Conservation (phyloP, 1,284 basidiomycete species). For the Tetrapyrgos nigripes region DNA sequence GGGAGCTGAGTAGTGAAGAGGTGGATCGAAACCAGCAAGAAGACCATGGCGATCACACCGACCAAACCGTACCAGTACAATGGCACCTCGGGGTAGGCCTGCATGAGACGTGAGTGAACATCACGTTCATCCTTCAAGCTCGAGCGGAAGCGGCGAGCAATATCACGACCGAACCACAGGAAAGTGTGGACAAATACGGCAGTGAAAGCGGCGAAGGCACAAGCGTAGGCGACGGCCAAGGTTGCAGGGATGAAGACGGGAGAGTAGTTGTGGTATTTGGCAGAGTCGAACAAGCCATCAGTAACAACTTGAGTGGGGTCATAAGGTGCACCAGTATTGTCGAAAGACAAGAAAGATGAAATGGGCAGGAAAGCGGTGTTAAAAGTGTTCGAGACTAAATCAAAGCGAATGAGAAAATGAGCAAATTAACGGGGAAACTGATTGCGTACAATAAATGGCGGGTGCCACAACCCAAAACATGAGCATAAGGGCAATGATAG, state of each 20-base stretch:
- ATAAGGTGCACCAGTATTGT: conserved; percentile 76
- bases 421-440: background rate
- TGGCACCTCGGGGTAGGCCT: conserved; percentile 80
- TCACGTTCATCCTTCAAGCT: conserved; percentile 77
- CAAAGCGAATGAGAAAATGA: background rate
- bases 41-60: conserved; percentile 63
- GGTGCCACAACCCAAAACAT: conserved; percentile 88
- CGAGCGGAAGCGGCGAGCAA: conserved; percentile 69
- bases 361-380: conserved; percentile 77
- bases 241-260: conserved; percentile 74
- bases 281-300: conserved; percentile 65
- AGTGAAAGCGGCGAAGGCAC: conserved; percentile 77
- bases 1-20: conserved; percentile 76
- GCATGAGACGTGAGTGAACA: conserved; percentile 87
- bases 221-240: conserved; percentile 72
- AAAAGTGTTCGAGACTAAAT: conserved; percentile 73
- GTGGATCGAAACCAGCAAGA: conserved; percentile 70
- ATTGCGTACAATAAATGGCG: conserved; percentile 80
- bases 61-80: conserved; percentile 76
- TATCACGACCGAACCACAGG: conserved; percentile 85
- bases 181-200: conserved; percentile 81
- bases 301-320: conserved; percentile 65
- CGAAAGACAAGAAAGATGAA: conserved; percentile 63
- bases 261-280: conserved; percentile 76
- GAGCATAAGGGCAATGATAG: conserved; percentile 74